Base-by-base conservation (phyloP, 495 filamentous ascomycete species). In the Aspergillus baeticus region DNA sequence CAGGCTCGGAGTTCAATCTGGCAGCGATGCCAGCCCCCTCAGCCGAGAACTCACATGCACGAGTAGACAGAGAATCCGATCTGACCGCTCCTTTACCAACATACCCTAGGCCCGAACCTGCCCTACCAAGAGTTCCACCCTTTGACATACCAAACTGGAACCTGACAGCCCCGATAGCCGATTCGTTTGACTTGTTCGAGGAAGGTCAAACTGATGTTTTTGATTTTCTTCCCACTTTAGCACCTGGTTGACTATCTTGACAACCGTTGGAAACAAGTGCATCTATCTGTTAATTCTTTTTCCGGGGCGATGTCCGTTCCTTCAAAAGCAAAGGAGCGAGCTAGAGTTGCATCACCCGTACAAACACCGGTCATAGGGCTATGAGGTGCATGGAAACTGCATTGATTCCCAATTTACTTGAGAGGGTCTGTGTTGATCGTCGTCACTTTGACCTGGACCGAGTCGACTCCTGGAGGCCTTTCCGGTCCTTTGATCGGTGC, bases 171-270 rank as follows among this genome's bases (percentile, higher is more conserved):
- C 68, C 73, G 0, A 75, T 76, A 54, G 72, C 73, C 13, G 71
- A 76, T 36, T 76, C 73, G 4, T 76, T 76, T 51, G 73, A 72
- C 11, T 62, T 76, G n/a, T 76, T 76, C 35, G 73, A 76, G 35
- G 73, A 76, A 47, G 73, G 68, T 2, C 73, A 76, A 53, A 75
- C 72, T 43, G 73, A 76, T 45, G 67, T 76, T 22, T 76, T 76
- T 58, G 73, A 76, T 51, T 76, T 76, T 50, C 58, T 76, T 26
- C 73, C 71, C 17, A 69, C 68, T 67, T 67, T 34, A 63, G 74
- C 47, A 69, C 71, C 31, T 20, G 14, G 18, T 36, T 49, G 33
- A 49, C 33, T n/a, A 18, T 22, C 60, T 29, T 4, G 4, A 29
- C 8, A 8, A 29, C 26, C 4, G 8, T 29, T 29, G 26, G 26